phyloP scores from a whole-genome alignment of 768 basidiomycete genomes.

The Vararia minispora region DNA sequence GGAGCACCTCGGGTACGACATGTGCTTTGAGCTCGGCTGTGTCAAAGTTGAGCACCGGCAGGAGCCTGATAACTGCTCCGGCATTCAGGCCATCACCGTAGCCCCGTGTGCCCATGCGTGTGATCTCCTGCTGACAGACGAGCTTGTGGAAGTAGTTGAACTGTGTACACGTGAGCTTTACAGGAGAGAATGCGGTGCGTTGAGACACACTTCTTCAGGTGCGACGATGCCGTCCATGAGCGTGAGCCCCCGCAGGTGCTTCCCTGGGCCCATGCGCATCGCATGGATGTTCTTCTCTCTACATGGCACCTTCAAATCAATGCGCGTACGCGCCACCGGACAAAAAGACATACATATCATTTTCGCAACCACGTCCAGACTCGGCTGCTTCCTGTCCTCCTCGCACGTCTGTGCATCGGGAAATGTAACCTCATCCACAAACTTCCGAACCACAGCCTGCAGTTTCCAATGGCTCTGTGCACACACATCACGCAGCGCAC shows the following conservation, averaged over 20 bases:
- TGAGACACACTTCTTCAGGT: constrained; percentile 48
- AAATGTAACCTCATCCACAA: constrained; percentile 56
- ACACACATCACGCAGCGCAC: constrained; percentile 14
- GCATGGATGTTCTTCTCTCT: constrained; percentile 68
- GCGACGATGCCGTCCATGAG: constrained; percentile 64
- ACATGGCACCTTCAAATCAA: constrained; percentile 2
- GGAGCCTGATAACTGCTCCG: constrained; percentile 76
- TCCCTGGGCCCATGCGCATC: constrained; percentile 86
- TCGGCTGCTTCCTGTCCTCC: constrained; percentile 77
- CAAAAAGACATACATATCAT: constrained; percentile 52
- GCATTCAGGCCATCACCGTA: constrained; percentile 71
- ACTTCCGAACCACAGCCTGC: constrained; percentile 45
- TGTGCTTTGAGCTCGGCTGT: constrained; percentile 40
- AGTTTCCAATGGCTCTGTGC: constrained; percentile 49
- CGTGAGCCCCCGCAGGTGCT: constrained; percentile 63
- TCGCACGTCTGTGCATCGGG: constrained; percentile 46
- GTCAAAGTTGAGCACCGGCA: constrained; percentile 76
- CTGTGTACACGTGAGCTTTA: constrained; percentile 12
- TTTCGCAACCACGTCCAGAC: constrained; percentile 58
- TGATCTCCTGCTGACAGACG: constrained; percentile 46
- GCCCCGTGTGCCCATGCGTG: constrained; percentile 55
- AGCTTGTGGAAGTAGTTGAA: constrained; percentile 85
- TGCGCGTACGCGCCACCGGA: background rate
- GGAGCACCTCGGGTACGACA: constrained; percentile 47
- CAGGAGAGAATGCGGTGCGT: background rate